Evolutionary conservation across 2,329 filamentous ascomycete species (phyloP).

Genomic region (Fusarium devonianum): DNA sequence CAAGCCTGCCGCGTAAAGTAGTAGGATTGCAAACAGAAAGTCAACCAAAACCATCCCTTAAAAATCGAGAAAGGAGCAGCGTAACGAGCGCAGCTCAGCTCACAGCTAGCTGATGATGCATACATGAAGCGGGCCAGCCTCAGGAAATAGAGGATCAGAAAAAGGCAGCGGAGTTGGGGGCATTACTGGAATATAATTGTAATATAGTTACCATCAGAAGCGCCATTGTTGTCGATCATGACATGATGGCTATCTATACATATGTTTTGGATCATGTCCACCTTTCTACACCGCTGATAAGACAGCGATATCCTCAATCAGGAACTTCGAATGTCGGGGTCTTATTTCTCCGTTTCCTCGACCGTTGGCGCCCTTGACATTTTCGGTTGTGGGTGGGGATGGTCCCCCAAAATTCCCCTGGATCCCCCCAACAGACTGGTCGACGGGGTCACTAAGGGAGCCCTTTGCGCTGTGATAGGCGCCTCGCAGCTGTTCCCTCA

Average conservation of each 20-base stretch:
- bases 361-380: constrained; percentile 15
- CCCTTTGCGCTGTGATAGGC: constrained; percentile 26
- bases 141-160: constrained; percentile 25
- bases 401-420: constrained; percentile 36
- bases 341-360: constrained; percentile 28
- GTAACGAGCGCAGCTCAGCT: not conserved
- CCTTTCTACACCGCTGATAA: not conserved
- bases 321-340: constrained; percentile 10
- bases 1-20: constrained; percentile 66
- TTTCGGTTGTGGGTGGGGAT: constrained; percentile 29
- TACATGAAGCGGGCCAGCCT: constrained; percentile 29
- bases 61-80: constrained; percentile 21
- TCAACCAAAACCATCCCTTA: constrained; percentile 20
- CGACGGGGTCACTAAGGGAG: constrained; percentile 22
- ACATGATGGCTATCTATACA: not conserved
- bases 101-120: constrained; percentile 33
- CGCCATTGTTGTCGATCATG: constrained; percentile 13
- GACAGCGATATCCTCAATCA: not conserved
- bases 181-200: constrained; percentile 42
- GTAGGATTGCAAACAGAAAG: constrained; percentile 10
- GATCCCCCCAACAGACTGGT: constrained; percentile 39
- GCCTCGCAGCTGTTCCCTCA: constrained; percentile 8
- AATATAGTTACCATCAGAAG: constrained; percentile 35
- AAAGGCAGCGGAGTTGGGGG: constrained; percentile 31
- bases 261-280: constrained; percentile 1